Evolutionary conservation across 108 stramenopile genomes (phyloP).

Genomic region (Hondaea fermentalgiana): DNA sequence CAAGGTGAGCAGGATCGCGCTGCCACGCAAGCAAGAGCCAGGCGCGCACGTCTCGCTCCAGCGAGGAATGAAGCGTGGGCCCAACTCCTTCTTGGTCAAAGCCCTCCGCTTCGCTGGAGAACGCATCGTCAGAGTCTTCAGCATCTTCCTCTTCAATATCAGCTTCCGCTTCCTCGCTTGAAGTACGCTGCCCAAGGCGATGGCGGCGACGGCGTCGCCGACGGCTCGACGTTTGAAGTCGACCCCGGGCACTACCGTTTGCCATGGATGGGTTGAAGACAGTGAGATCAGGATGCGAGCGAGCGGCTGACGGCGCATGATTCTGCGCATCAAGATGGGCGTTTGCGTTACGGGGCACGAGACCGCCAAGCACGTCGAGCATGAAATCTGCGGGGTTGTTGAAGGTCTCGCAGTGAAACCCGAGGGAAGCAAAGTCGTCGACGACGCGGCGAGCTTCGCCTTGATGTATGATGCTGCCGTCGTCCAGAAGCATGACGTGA

Average conservation of each 20-base stretch:
- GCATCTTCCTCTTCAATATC: too few species aligned
- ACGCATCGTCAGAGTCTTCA: too few species aligned
- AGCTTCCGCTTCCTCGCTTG: too few species aligned
- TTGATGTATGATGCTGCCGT: conserved; percentile 51
- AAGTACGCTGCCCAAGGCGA: too few species aligned
- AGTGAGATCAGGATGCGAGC: background rate
- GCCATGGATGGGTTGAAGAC: background rate
- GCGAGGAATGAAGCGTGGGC: too few species aligned
- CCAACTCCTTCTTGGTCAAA: too few species aligned
- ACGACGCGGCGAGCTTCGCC: background rate
- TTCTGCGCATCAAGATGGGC: background rate
- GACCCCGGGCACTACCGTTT: too few species aligned
- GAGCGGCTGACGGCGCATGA: background rate
- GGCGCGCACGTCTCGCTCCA: background rate
- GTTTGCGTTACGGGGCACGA: background rate
- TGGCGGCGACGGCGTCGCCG: too few species aligned
- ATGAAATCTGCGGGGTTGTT: background rate
- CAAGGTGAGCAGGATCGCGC: background rate
- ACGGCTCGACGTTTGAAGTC: too few species aligned
- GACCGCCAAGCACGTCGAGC: conserved; percentile 12
- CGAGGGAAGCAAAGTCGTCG: background rate
- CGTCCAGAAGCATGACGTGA: conserved; percentile 70
- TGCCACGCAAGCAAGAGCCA: background rate
- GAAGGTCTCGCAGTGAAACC: background rate
- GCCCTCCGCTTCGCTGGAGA: too few species aligned